A percentile compares a stretch with the other conserved stretches of the same genome.
Evolutionary conservation across 495 filamentous ascomycete species (phyloP).

Genomic region (Amphirosellinia nigrospora): DNA sequence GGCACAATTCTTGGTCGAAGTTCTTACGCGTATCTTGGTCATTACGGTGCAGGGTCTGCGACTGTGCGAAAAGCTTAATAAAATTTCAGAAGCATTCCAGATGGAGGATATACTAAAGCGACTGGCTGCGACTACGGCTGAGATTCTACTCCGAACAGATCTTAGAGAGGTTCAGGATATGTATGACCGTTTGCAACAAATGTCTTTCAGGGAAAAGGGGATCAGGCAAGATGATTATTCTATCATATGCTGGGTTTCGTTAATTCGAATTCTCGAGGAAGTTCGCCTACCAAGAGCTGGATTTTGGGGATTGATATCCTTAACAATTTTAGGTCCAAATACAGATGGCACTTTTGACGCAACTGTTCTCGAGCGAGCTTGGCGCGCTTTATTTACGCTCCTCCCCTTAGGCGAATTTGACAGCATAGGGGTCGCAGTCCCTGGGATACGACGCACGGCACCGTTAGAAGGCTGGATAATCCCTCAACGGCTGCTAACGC

Average conservation of each 20-base stretch:
- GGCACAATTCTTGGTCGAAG: conserved; percentile 33
- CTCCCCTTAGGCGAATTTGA: conserved; percentile 83
- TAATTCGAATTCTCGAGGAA: conserved; percentile 63
- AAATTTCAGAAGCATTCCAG: conserved; percentile 40
- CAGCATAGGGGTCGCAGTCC: conserved; percentile 62
- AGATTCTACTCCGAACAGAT: conserved; percentile 54
- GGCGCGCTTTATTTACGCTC: conserved; percentile 75
- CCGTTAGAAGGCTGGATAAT: conserved; percentile 74
- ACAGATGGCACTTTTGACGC: conserved; percentile 50
- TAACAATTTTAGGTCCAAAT: conserved; percentile 44
- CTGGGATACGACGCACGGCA: conserved; percentile 59
- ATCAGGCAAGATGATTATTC: conserved; percentile 64
- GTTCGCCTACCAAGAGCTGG: conserved; percentile 48
- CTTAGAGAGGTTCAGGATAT: conserved; percentile 61
- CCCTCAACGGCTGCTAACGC: conserved; percentile 68
- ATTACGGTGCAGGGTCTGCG: conserved; percentile 41
- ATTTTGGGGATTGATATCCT: conserved; percentile 67
- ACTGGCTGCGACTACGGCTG: conserved; percentile 44
- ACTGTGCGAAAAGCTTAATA: conserved; percentile 38
- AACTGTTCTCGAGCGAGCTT: conserved; percentile 67
- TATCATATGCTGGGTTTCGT: conserved; percentile 70
- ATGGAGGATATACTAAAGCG: conserved; percentile 52
- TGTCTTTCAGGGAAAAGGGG: conserved; percentile 64
- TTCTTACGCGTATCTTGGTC: conserved; percentile 37
- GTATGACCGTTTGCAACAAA: conserved; percentile 65